Conservation (phyloP, 805 yeast genomes). For the Candida schatavii region DNA sequence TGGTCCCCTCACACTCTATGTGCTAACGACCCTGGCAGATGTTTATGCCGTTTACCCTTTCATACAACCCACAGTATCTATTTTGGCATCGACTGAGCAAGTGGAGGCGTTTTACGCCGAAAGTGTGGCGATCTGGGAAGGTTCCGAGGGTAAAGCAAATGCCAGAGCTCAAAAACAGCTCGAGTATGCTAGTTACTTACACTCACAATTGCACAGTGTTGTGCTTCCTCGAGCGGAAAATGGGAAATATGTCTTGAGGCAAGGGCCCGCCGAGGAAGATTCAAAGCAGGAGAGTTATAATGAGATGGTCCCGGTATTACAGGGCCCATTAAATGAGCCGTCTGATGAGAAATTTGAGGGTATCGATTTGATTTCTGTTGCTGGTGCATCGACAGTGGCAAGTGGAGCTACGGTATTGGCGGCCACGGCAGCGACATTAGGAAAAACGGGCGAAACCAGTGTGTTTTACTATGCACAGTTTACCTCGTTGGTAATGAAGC, state of each 20-base stretch:
- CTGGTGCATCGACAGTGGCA: background rate
- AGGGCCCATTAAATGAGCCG: background rate
- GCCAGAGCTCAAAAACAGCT: constrained; percentile 16
- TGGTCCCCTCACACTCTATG: constrained; percentile 30
- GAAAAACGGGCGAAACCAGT: constrained; percentile 7
- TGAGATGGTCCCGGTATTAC: background rate
- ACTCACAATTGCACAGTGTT: constrained; percentile 10
- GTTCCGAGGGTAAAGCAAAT: constrained; percentile 9
- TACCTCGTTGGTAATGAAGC: constrained; percentile 25
- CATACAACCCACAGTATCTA: constrained; percentile 11
- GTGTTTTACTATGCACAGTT: constrained; percentile 23
- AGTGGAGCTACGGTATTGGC: background rate
- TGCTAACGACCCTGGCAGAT: constrained; percentile 17
- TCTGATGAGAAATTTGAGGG: background rate
- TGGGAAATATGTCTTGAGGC: constrained; percentile 1
- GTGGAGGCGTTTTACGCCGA: constrained; percentile 15
- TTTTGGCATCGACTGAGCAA: constrained; percentile 15
- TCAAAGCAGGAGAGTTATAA: background rate
- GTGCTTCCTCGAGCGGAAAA: background rate
- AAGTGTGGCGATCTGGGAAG: constrained; percentile 7
- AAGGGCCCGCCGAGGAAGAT: background rate
- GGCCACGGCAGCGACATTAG: background rate
- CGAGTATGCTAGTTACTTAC: constrained; percentile 13
- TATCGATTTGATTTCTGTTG: background rate
- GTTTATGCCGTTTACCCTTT: constrained; percentile 31